Evolutionary conservation across 768 basidiomycete species (phyloP), one percentile per base, ranked within the genome.

Genomic region (Multifurca ochricompacta): DNA sequence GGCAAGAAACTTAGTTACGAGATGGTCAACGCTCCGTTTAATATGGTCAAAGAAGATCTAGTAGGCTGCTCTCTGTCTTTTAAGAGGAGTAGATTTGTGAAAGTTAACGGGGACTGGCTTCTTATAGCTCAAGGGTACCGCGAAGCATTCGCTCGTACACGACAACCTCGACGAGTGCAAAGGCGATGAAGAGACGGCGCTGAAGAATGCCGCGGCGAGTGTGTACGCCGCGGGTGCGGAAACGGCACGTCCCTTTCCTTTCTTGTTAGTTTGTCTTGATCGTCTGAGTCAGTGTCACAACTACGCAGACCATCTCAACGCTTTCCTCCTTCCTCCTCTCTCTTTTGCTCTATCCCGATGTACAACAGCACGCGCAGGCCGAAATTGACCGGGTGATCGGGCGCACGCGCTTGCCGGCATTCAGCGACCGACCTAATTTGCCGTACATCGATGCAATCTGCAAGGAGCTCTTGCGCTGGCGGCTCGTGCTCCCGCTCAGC

Each of bases 381-480:
- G 63, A 64, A 48, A 45, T 64, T 32, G 61, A 64, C 37, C 23
- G 11, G 0, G 55, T 56, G 16, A 37, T 66, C 16, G 66, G 65
- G 18, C 36, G 53, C 4, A 42, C 48, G 39, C 56, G 63, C 11
- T 39, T 64, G 18, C 65, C 65, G 1, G 51, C 21, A 10, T 56
- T 62, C 25, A 56, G 37, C 6, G 63, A 64, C 16, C 48, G 59
- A 11, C 53, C 49, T 2, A n/a, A 11, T 40, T 37, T 65, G 21
- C 66, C 66, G 11, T 67, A 67, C 45, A 36, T 67, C 11, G 51
- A 63, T 3, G 59, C 56, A 9, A 19, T 57, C 3, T 57, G 30
- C 51, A 52, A 37, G 43, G 55, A 52, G 23, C 42, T 52, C 8
- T 6, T 42, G 18, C 51, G 44, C 14, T 57, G 56, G 56, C 32